Evolutionary conservation across 1,139 yeast genomes (phyloP).

Genomic region (Pichia sp.): DNA sequence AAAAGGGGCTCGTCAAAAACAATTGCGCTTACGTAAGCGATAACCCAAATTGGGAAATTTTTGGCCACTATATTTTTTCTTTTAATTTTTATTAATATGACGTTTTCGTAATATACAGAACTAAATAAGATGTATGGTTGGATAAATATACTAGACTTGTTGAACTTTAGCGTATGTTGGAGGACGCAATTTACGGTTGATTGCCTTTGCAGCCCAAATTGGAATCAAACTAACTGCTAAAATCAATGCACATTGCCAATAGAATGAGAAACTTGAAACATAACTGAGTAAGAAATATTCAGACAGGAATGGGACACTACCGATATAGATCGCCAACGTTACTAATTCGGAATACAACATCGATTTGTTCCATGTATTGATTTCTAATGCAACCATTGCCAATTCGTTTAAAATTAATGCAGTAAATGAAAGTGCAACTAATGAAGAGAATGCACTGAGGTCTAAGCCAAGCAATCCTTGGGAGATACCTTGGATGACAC

Average conservation of each 20-base stretch:
- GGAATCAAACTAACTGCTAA: constrained; percentile 77
- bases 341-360: constrained; percentile 75
- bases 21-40: too few relatives aligned
- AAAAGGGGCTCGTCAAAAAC: too few relatives aligned
- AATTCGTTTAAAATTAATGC: constrained; percentile 82
- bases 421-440: constrained; percentile 86
- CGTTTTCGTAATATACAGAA: too few relatives aligned
- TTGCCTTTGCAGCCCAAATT: constrained; percentile 80
- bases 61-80: too few relatives aligned
- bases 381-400: constrained; percentile 90
- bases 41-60: too few relatives aligned
- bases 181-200: constrained; percentile 77
- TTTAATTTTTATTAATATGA: too few relatives aligned
- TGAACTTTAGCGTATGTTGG: constrained; percentile 99
- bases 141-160: constrained; percentile 39
- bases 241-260: constrained; percentile 69
- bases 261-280: constrained; percentile 55
- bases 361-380: constrained; percentile 81
- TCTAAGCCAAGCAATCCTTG: constrained; percentile 73
- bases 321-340: constrained; percentile 66
- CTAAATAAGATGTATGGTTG: background rate
- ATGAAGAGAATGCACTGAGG: constrained; percentile 51
- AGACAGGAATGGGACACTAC: constrained; percentile 74
- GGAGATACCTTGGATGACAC: constrained; percentile 73
- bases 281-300: constrained; percentile 81